Evolutionary conservation across 208 protist genomes (phyloP), one percentile per base, ranked within the genome.

Genomic region (Acanthamoeba culbertsoni): DNA sequence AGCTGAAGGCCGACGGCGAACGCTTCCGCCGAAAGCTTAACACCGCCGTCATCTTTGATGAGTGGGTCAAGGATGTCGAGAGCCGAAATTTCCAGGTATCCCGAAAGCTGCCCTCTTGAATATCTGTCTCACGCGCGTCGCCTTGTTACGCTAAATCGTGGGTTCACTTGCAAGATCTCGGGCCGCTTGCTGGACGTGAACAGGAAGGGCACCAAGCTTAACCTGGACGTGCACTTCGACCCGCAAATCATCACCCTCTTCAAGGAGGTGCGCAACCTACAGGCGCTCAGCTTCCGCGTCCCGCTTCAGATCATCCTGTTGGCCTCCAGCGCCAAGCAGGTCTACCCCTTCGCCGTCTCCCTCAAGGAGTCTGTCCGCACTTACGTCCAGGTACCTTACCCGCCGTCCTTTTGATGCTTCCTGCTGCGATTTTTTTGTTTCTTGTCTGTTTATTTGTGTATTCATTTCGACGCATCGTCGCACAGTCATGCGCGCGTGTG

Each of bases 141-240:
- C n/a, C n/a, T n/a, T n/a, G n/a, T n/a, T n/a, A n/a, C n/a, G n/a
- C n/a, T n/a, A n/a, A n/a, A n/a, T n/a, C n/a, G n/a, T n/a, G n/a
- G n/a, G n/a, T n/a, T n/a, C n/a, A n/a, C n/a, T n/a, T n/a, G n/a
- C n/a, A n/a, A n/a, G 57, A 63, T 96, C 8, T 57, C 43, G 7
- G 95, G 96, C n/a, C 82, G 55, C n/a, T 86, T 97, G 40, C 95
- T 98, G 20, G 53, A 79, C 59, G 91, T 97, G 3, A 43, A 73
- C 14, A 62, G 93, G 45, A 94, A 94, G 33, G 94, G 55, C 45
- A 53, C 37, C 31, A 94, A 89, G 26, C 51, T 94, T 6, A 59
- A 94, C 8, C 93, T 98, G 16, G 94, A 94, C 7, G 96, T 98
- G 33, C 97, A 98, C 79, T 98, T 98, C 68, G 96, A 98, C 94